phyloP scores from a whole-genome alignment of 2,329 filamentous ascomycete genomes.

The Parastagonospora avenae region DNA sequence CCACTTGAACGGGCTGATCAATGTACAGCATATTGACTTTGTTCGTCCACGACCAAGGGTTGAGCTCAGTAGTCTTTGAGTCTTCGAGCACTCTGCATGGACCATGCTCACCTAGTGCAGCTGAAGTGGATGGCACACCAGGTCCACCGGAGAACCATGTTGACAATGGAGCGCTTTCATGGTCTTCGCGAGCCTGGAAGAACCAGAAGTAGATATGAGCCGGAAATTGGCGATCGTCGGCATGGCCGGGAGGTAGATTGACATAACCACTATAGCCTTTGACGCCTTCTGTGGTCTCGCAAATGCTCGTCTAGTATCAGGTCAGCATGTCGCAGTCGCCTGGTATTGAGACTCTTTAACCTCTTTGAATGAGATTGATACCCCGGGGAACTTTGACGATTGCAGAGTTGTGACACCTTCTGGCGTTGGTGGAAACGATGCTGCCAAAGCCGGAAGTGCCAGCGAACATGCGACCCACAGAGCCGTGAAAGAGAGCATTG shows the following conservation, averaged over 20 bases:
- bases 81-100: slow-evolving; percentile 60
- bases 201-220: slow-evolving; percentile 68
- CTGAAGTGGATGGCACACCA: slow-evolving; percentile 43
- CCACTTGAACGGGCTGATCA: slow-evolving; percentile 64
- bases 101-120: slow-evolving; percentile 52
- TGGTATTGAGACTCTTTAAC: slow-evolving; percentile 15
- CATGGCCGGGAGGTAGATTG: slow-evolving; percentile 54
- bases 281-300: slow-evolving; percentile 60
- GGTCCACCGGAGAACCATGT: slow-evolving; percentile 66
- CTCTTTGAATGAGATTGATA: slow-evolving; percentile 47
- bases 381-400: slow-evolving; percentile 14
- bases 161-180: slow-evolving; percentile 58
- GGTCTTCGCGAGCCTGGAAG: slow-evolving; percentile 61
- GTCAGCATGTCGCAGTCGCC: slow-evolving; percentile 1
- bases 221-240: slow-evolving; percentile 49
- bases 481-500: background rate
- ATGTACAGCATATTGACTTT: slow-evolving; percentile 62
- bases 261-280: slow-evolving; percentile 64
- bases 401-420: slow-evolving; percentile 10
- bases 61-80: slow-evolving; percentile 52
- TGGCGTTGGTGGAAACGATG: slow-evolving; percentile 14
- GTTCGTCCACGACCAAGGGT: slow-evolving; percentile 63
- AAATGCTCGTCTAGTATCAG: slow-evolving; percentile 46
- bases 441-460: slow-evolving; percentile 4
- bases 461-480: background rate